Evolutionary conservation across 805 yeast genomes (phyloP).

Genomic region (Priceomyces melissophilus): DNA sequence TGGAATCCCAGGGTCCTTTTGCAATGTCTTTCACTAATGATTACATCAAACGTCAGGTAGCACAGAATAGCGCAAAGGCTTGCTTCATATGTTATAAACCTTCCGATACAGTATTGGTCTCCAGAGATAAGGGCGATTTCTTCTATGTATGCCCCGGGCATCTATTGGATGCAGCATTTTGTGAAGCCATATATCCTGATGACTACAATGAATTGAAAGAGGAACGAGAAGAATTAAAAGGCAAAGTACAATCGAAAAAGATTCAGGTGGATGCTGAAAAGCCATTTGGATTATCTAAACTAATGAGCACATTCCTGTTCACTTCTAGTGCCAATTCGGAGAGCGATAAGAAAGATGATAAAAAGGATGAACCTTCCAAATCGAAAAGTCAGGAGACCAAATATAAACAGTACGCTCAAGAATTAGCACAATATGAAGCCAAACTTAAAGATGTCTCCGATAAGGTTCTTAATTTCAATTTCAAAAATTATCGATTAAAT

Average conservation of each 20-base stretch:
- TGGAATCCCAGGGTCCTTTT: neutral
- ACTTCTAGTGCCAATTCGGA: conserved; percentile 4
- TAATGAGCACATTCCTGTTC: conserved; percentile 16
- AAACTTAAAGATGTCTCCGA: conserved; percentile 15
- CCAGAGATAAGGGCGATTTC: conserved; percentile 47
- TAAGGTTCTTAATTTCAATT: conserved; percentile 25
- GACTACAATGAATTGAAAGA: conserved; percentile 27
- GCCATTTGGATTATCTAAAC: conserved; percentile 34
- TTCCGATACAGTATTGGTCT: conserved; percentile 42
- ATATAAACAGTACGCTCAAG: conserved; percentile 14
- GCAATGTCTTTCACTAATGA: conserved; percentile 28
- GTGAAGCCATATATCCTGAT: conserved; percentile 33
- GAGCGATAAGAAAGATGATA: conserved; percentile 17
- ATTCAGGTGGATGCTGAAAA: conserved; percentile 23
- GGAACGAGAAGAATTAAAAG: conserved; percentile 17
- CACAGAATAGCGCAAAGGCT: conserved; percentile 38
- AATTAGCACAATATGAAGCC: conserved; percentile 15
- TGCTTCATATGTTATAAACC: conserved; percentile 53
- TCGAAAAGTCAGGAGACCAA: conserved; percentile 8
- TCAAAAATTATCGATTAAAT: conserved; percentile 39
- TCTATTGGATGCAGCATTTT: conserved; percentile 46
- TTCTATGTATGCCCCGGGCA: conserved; percentile 51
- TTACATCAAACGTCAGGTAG: conserved; percentile 42
- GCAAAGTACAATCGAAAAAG: conserved; percentile 17
- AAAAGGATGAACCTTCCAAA: conserved; percentile 10